Percentiles rank a stretch among this genome's conserved stretches.
phyloP scores from a whole-genome alignment of 2,329 filamentous ascomycete species.

The Parastagonospora nodorum region DNA sequence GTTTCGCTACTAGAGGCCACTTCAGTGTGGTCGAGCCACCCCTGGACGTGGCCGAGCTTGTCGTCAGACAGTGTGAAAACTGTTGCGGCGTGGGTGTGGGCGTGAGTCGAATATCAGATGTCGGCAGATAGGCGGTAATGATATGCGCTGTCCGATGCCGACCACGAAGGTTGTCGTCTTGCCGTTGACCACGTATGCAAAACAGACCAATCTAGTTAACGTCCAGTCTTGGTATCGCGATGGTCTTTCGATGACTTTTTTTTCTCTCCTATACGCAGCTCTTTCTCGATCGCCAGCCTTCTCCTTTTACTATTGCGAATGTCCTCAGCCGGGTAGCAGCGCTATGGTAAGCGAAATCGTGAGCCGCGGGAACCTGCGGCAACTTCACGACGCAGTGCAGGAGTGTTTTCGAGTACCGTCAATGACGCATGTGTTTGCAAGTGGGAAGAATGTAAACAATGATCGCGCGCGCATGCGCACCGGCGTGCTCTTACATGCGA shows the following conservation, averaged over 20 bases:
- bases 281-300: not conserved
- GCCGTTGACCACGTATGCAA: conserved; percentile 2
- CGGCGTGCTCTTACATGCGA: conserved; percentile 27
- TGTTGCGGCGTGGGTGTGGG: conserved; percentile 4
- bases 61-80: conserved; percentile 13
- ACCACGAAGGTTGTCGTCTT: not conserved
- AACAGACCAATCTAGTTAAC: not conserved
- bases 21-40: conserved; percentile 25
- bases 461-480: conserved; percentile 18
- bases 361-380: conserved; percentile 17
- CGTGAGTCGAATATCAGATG: conserved; percentile 2
- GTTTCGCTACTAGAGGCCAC: conserved; percentile 26
- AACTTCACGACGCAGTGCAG: conserved; percentile 19
- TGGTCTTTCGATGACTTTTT: not conserved
- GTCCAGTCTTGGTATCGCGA: not conserved
- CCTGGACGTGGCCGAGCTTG: conserved; percentile 13
- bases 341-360: conserved; percentile 5
- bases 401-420: conserved; percentile 2
- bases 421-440: not conserved
- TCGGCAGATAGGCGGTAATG: not conserved
- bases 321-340: conserved; percentile 11
- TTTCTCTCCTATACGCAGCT: not conserved
- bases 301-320: not conserved
- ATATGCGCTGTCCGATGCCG: conserved; percentile 5
- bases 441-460: conserved; percentile 7